These are phyloP conservation scores for Fragaria vesca DNA, from an alignment of 306 rosid species.

Conservation along the genomic window DNA sequence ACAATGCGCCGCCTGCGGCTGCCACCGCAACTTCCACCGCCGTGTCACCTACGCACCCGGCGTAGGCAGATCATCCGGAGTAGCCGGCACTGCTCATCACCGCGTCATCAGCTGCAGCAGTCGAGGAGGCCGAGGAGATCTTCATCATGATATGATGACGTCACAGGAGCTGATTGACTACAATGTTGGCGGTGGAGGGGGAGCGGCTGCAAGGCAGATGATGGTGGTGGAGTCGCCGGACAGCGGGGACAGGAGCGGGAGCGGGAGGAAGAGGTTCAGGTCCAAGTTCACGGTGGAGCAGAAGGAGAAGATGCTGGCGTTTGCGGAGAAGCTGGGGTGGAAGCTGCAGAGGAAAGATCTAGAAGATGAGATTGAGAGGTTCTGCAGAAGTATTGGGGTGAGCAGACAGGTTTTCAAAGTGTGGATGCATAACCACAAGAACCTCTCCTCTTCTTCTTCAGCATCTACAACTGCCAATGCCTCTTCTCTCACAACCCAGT, in stretches of 20 bases:
- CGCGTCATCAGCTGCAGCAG: constrained; percentile 22
- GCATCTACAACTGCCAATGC: constrained; percentile 52
- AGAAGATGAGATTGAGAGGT: constrained; percentile 74
- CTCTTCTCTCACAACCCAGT: constrained; percentile 65
- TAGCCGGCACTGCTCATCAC: neutral
- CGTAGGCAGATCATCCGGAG: constrained; percentile 10
- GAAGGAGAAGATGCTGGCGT: constrained; percentile 81
- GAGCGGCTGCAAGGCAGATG: neutral
- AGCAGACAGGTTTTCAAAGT: constrained; percentile 79
- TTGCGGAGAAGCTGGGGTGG: constrained; percentile 88
- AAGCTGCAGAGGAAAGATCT: constrained; percentile 68
- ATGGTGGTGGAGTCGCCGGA: constrained; percentile 25
- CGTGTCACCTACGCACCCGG: constrained; percentile 36
- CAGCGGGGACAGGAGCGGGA: constrained; percentile 19
- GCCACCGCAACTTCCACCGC: constrained; percentile 92
- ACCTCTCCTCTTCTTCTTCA: constrained; percentile 45
- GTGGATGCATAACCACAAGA: constrained; percentile 93
- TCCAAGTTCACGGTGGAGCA: constrained; percentile 72
- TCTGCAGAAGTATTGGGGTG: constrained; percentile 63
- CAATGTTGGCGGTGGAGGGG: constrained; percentile 16
- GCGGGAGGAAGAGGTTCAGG: constrained; percentile 64
- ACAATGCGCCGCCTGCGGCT: constrained; percentile 76
- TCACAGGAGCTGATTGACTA: constrained; percentile 18
- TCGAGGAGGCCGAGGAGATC: constrained; percentile 20
- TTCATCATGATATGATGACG: constrained; percentile 3